These are phyloP conservation scores for Lichtheimia ornata DNA, from an alignment of 371 early-diverging fungal genomes.

Conservation along the genomic window DNA sequence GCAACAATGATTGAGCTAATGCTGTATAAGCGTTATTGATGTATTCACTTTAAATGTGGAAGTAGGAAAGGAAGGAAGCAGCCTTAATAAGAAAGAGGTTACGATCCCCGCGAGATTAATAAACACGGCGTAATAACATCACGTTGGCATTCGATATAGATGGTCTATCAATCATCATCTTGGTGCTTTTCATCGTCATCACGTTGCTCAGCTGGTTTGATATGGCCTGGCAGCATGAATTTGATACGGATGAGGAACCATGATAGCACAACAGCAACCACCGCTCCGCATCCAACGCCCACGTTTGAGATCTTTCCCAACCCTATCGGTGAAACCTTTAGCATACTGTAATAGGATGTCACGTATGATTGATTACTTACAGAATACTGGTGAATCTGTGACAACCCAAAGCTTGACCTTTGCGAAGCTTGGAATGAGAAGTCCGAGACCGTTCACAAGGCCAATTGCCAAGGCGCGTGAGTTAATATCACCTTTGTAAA, in stretches of 20 bases:
- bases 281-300: not conserved
- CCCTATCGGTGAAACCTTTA: not conserved
- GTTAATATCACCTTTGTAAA: not conserved
- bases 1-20: no score
- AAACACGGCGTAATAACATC: no score
- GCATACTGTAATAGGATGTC: no score
- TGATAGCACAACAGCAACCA: not conserved
- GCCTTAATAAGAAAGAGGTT: no score
- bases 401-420: slow-evolving; percentile 37
- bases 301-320: not conserved
- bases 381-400: slow-evolving; percentile 15
- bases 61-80: no score
- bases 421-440: slow-evolving; percentile 37
- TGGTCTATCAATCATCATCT: no score
- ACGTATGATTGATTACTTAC: not conserved
- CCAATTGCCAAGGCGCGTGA: slow-evolving; percentile 44
- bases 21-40: no score
- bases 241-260: not conserved
- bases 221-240: not conserved
- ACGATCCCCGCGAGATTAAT: no score
- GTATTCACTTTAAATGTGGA: no score
- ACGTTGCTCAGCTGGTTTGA: not conserved
- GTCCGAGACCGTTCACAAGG: slow-evolving; percentile 37
- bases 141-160: no score
- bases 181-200: no score